These are phyloP conservation scores for Penicillium cataractarum DNA, from an alignment of 495 filamentous ascomycete genomes.

Conservation along the genomic window DNA sequence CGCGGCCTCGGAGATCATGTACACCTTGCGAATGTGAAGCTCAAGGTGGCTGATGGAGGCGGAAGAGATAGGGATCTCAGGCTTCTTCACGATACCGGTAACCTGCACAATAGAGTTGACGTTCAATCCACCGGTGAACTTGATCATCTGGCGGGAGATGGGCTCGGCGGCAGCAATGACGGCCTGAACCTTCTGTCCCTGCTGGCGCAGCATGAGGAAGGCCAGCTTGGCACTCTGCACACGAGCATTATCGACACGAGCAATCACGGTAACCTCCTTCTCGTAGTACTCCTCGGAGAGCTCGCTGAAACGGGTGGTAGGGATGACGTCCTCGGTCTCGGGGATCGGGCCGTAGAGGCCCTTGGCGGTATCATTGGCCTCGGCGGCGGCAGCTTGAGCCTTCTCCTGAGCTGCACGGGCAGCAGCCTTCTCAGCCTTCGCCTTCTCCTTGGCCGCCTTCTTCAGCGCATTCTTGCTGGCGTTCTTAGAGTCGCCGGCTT, in stretches of 20 bases:
- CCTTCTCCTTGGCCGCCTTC: constrained; percentile 69
- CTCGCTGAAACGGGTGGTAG: constrained; percentile 42
- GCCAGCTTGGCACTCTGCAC: constrained; percentile 89
- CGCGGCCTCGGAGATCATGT: constrained; percentile 67
- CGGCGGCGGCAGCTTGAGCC: constrained; percentile 52
- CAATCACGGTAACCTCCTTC: constrained; percentile 78
- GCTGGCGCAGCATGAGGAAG: constrained; percentile 87
- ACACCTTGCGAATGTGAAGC: constrained; percentile 78
- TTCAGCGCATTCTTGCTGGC: constrained; percentile 68
- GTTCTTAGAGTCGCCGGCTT: constrained; percentile 43
- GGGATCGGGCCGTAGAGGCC: constrained; percentile 66
- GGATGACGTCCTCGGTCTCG: constrained; percentile 41
- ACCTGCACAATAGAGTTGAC: constrained; percentile 81
- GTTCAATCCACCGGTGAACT: constrained; percentile 80
- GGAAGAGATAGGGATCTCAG: constrained; percentile 75
- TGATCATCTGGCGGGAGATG: constrained; percentile 78
- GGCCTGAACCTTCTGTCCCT: constrained; percentile 80
- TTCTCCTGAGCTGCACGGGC: constrained; percentile 56
- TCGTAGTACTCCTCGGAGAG: constrained; percentile 64
- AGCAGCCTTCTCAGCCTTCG: constrained; percentile 65
- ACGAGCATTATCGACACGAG: constrained; percentile 82
- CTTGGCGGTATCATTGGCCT: constrained; percentile 69
- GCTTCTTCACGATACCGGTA: constrained; percentile 72
- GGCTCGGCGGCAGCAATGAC: constrained; percentile 62
- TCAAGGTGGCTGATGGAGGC: constrained; percentile 78